These are phyloP conservation scores for Maudiozyma serrabonitensis DNA, from an alignment of 805 yeast genomes.

Conservation along the genomic window DNA sequence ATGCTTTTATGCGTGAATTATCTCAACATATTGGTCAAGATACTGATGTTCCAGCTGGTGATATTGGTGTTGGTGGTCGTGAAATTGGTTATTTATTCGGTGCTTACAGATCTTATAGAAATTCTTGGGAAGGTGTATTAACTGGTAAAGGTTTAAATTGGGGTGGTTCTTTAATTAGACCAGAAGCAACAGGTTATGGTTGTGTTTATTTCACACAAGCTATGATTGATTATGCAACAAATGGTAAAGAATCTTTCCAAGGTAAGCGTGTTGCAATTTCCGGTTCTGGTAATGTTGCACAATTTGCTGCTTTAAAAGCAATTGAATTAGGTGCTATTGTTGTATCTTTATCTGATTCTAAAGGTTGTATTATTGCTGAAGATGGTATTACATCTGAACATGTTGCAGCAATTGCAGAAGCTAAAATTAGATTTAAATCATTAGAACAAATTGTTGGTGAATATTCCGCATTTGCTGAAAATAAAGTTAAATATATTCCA, in stretches of 20 bases:
- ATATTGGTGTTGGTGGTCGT: slow-evolving; percentile 96
- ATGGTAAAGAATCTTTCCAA: slow-evolving; percentile 79
- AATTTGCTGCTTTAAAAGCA: slow-evolving; percentile 94
- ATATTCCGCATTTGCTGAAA: slow-evolving; percentile 46
- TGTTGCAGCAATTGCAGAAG: slow-evolving; percentile 61
- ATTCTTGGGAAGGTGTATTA: slow-evolving; percentile 92
- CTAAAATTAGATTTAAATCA: slow-evolving; percentile 69
- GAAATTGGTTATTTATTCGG: slow-evolving; percentile 90
- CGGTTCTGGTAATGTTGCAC: slow-evolving; percentile 99
- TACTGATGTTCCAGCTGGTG: slow-evolving; percentile 99
- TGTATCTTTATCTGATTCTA: slow-evolving; percentile 88
- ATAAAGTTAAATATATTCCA: slow-evolving; percentile 66
- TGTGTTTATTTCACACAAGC: slow-evolving; percentile 92
- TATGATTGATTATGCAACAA: slow-evolving; percentile 89
- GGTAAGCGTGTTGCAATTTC: slow-evolving; percentile 96
- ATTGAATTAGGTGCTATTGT: slow-evolving; percentile 95
- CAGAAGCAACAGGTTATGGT: slow-evolving; percentile 99
- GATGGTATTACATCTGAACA: slow-evolving; percentile 80
- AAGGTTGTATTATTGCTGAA: slow-evolving; percentile 75
- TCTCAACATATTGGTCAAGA: slow-evolving; percentile 94
- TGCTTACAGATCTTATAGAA: slow-evolving; percentile 85
- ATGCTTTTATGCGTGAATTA: slow-evolving; percentile 90
- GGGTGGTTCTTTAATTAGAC: slow-evolving; percentile 99
- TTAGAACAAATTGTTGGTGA: slow-evolving; percentile 58
- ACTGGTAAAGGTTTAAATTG: slow-evolving; percentile 97